Conservation (phyloP, 768 basidiomycete genomes). For the Suillus weaverae region DNA sequence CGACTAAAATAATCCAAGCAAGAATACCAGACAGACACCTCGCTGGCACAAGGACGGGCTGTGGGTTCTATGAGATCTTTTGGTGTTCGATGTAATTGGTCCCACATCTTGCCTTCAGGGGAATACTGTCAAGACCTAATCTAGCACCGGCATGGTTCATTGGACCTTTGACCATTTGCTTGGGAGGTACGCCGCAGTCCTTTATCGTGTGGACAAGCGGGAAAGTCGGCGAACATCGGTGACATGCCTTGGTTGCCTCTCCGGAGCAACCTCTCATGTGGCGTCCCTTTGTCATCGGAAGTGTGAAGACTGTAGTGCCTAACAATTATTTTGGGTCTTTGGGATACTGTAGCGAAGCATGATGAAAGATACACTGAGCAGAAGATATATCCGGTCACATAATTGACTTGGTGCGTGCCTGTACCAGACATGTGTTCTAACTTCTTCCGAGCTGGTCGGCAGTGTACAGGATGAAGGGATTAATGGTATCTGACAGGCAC, state of each 20-base stretch:
- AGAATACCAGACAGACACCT: neutral
- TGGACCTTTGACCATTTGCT: neutral
- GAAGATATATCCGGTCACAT: neutral
- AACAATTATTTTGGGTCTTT: neutral
- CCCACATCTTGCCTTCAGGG: too few relatives aligned
- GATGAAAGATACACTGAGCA: neutral
- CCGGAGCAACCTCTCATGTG: neutral
- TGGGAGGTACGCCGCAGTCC: neutral
- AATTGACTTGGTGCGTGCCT: neutral
- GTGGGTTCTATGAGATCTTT: neutral
- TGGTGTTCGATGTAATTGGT: neutral
- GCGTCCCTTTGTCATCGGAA: too few relatives aligned
- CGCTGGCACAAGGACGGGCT: neutral
- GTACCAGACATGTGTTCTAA: neutral
- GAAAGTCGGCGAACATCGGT: neutral
- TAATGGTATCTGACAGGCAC: neutral
- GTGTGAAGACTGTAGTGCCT: neutral
- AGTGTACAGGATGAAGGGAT: neutral
- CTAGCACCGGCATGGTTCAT: neutral
- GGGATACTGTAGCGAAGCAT: neutral
- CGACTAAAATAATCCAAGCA: slow-evolving; percentile 7
- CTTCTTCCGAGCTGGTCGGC: neutral
- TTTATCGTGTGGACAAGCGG: neutral
- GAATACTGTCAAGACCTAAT: too few relatives aligned
- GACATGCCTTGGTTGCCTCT: neutral